phyloP scores from a whole-genome alignment of 164 flowering plant species.

The Protea cynaroides region DNA sequence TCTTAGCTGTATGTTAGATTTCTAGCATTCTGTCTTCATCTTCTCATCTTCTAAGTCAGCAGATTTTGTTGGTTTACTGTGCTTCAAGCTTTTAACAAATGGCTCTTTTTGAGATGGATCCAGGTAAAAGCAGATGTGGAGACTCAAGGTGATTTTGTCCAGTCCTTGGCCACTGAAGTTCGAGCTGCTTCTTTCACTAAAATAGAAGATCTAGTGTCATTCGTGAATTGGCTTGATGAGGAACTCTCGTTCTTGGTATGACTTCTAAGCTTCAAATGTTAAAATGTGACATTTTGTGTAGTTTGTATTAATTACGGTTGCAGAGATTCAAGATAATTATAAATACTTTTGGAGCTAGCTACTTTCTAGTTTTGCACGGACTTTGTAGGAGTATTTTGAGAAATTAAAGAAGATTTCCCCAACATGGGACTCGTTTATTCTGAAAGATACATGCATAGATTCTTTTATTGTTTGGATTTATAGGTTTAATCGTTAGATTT shows the following conservation, averaged over 20 bases:
- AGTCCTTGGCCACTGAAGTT: slow-evolving; percentile 88
- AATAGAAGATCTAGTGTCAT: slow-evolving; percentile 75
- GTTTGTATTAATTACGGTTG: too few species aligned
- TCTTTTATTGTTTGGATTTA: neutral
- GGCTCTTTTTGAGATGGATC: slow-evolving; percentile 11
- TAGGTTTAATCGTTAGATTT: neutral
- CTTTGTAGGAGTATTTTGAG: neutral
- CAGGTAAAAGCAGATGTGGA: slow-evolving; percentile 99
- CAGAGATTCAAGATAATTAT: too few species aligned
- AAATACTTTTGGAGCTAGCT: neutral
- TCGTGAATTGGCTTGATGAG: slow-evolving; percentile 98
- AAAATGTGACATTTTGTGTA: neutral
- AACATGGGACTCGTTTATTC: neutral
- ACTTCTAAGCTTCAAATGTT: slow-evolving; percentile 4
- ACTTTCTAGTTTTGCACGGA: neutral
- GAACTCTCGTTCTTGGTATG: slow-evolving; percentile 98
- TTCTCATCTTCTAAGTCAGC: neutral
- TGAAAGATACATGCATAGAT: neutral
- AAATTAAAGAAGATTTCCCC: too few species aligned
- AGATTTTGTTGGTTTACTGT: neutral
- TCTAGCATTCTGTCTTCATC: neutral
- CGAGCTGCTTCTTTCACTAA: slow-evolving; percentile 73
- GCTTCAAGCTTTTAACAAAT: neutral
- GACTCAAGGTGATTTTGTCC: slow-evolving; percentile 97
- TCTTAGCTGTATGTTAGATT: slow-evolving; percentile 64